These are phyloP conservation scores for Ambrosia trifida DNA, from an alignment of 129 eudicot species.

Conservation along the genomic window DNA sequence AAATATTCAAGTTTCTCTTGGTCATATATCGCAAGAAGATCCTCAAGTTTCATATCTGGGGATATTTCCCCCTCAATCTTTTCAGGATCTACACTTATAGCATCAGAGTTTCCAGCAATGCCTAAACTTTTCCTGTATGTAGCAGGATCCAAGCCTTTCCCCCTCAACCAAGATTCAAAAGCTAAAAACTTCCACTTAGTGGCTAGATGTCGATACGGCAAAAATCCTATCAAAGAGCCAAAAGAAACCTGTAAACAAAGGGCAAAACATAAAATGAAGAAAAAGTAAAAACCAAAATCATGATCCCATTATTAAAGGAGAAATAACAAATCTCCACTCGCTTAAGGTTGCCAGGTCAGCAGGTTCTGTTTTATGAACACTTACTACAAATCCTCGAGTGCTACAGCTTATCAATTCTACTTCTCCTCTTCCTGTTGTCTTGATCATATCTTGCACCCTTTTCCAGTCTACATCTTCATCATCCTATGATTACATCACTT, in stretches of 20 bases:
- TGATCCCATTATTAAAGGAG: neutral
- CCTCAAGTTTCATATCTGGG: conserved; percentile 76
- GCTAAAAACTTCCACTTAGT: conserved; percentile 84
- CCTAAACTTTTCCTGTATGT: conserved; percentile 65
- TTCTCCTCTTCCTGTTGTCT: conserved; percentile 63
- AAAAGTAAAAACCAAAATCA: conserved; percentile 18
- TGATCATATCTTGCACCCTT: conserved; percentile 59
- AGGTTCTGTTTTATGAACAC: conserved; percentile 31
- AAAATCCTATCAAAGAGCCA: conserved; percentile 88
- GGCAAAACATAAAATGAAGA: conserved; percentile 25
- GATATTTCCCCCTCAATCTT: conserved; percentile 42
- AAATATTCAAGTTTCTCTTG: conserved; percentile 72
- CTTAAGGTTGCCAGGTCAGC: conserved; percentile 9
- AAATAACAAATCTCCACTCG: neutral
- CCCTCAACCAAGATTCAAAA: conserved; percentile 94
- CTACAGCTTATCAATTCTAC: conserved; percentile 82
- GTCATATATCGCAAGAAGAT: conserved; percentile 70
- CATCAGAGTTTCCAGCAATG: conserved; percentile 55
- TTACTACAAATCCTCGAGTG: conserved; percentile 78
- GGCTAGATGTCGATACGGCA: conserved; percentile 80
- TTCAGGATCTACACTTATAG: conserved; percentile 32
- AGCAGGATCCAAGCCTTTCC: conserved; percentile 76
- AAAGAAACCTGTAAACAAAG: conserved; percentile 70
- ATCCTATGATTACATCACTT: conserved; percentile 46
- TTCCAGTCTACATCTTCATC: conserved; percentile 71